Base-by-base conservation (phyloP, 2,329 filamentous ascomycete species). In the Microcyclosporella mali region DNA sequence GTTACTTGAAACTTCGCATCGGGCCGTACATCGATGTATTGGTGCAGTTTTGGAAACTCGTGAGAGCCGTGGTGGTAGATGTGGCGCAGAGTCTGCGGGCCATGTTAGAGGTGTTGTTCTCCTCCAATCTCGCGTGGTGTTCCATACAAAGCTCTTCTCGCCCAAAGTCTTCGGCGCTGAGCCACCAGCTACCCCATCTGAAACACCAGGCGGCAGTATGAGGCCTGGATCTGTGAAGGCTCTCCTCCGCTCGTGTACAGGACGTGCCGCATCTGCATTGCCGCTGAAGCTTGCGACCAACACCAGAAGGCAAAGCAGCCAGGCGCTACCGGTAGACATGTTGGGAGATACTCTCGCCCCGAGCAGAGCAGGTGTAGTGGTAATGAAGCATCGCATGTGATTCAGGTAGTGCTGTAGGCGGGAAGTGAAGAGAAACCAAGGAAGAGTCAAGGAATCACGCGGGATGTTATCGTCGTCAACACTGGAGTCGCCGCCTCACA, bases 31-130 rank as follows among this genome's bases (percentile, higher is more conserved):
- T 97, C 88, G 48, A 84, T 73, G 55, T 79, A 82, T 45, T 83
- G 77, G 64, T 95, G 87, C 12, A 95, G 77, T 4, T 74, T 67
- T 2, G 89, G 89, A 55, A 94, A 79, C 54, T 77, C 70, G 64
- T 90, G 78, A 31, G 87, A 85, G 45, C 90, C 90, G 68, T 95
- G 89, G 63, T 95, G 89, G 67, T 87, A 92, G 58, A 97, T 82
- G 66, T 98, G 90, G 57, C 88, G 82, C 43, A 98, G 77, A 6
- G 75, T 81, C 70, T 75, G 63, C 42, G 10, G 37, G 32, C 29
- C 19, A 27, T 40, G 31, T 45, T 31, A 45, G 42, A 16, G 9
- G 18, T 19, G 6, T 35, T 19, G n/a, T 7, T 37, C 28, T 9
- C 29, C 16, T 27, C 7, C n/a, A 14, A 27, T 6, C 4, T 29